phyloP scores from a whole-genome alignment of 2,329 filamentous ascomycete genomes.

The Xylariaceae sp. region DNA sequence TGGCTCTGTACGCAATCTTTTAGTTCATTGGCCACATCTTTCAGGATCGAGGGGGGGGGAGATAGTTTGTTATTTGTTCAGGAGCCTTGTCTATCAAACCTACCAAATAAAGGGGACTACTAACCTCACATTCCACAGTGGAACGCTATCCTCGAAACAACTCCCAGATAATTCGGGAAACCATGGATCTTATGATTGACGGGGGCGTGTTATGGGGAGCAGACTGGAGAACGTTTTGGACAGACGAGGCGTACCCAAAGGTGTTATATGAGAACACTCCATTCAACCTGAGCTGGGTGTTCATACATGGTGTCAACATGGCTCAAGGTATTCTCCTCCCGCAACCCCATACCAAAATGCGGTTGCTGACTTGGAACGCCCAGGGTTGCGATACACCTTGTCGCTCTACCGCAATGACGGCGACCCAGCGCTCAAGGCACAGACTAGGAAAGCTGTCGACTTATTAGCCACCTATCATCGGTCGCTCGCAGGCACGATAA shows the following conservation, averaged over 20 bases:
- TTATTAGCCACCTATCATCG: slow-evolving; percentile 42
- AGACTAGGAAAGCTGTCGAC: slow-evolving; percentile 39
- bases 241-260: slow-evolving; percentile 29
- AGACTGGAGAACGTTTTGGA: slow-evolving; percentile 39
- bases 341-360: not conserved
- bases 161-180: slow-evolving; percentile 42
- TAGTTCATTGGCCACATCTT: too few relatives aligned
- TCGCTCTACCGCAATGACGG: slow-evolving; percentile 42
- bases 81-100: too few relatives aligned
- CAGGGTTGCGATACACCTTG: slow-evolving; percentile 41
- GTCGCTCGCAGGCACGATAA: slow-evolving; percentile 42
- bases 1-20: slow-evolving; percentile 40
- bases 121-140: not conserved
- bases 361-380: not conserved
- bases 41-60: too few relatives aligned
- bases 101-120: slow-evolving; percentile 5
- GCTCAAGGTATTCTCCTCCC: slow-evolving; percentile 37
- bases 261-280: slow-evolving; percentile 23
- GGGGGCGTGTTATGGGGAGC: slow-evolving; percentile 27
- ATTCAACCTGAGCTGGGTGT: slow-evolving; percentile 38
- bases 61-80: too few relatives aligned
- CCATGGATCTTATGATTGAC: slow-evolving; percentile 43
- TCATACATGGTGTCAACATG: slow-evolving; percentile 45
- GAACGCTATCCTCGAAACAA: slow-evolving; percentile 33
- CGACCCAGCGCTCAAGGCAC: slow-evolving; percentile 34